These are phyloP conservation scores for Solanum hybrid DNA, from an alignment of 305 asterid genomes.

Conservation along the genomic window DNA sequence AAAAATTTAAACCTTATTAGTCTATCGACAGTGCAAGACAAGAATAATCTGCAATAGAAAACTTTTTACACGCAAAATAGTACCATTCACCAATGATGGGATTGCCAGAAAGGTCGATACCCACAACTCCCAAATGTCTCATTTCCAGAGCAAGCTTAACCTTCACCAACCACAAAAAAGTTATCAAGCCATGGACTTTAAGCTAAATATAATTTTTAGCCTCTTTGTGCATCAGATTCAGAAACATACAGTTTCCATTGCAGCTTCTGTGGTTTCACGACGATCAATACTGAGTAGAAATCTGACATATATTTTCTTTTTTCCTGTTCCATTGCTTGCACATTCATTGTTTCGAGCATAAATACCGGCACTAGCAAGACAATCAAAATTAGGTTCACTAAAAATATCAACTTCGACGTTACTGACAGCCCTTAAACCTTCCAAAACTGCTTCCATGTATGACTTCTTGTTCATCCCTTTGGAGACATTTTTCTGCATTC, in stretches of 20 bases:
- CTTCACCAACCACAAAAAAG: constrained; percentile 27
- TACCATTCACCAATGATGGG: constrained; percentile 87
- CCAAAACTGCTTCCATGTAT: constrained; percentile 68
- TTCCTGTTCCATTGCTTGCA: constrained; percentile 17
- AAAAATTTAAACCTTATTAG: constrained; percentile 3
- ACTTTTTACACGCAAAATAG: not conserved
- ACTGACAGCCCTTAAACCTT: constrained; percentile 58
- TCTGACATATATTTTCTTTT: constrained; percentile 64
- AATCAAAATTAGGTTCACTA: constrained; percentile 17
- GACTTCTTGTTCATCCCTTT: constrained; percentile 90
- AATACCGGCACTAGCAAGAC: constrained; percentile 18
- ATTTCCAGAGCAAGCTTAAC: constrained; percentile 71
- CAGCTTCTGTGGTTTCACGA: constrained; percentile 80
- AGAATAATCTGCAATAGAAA: not conserved
- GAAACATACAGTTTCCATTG: constrained; percentile 81
- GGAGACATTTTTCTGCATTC: constrained; percentile 55
- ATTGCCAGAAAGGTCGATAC: constrained; percentile 84
- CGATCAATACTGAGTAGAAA: constrained; percentile 90
- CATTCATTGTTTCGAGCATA: not conserved
- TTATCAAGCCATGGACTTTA: constrained; percentile 1
- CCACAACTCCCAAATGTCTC: constrained; percentile 70
- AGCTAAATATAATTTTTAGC: not conserved
- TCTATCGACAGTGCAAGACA: not conserved
- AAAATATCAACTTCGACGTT: constrained; percentile 47
- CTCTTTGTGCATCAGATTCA: not conserved